Evolutionary conservation across 148 eudicot species (phyloP), one percentile per base, ranked within the genome.

Genomic region (Limonium bicolor): DNA sequence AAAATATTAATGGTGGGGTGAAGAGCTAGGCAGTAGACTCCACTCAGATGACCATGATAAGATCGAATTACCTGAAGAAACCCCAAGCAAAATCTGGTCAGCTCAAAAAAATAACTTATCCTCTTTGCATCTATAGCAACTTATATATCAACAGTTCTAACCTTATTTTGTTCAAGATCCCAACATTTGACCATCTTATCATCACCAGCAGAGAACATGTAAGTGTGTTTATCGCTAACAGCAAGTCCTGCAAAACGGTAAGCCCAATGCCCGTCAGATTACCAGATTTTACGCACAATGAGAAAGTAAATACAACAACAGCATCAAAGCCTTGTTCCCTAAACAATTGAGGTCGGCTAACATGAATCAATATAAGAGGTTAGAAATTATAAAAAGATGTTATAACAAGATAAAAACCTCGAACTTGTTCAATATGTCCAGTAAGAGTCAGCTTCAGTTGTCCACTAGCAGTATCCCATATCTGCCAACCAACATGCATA

Each of bases 81-180:
- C 14, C 12, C n/a, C 29, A 4, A 47, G 14, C 32, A 20, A 42
- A 20, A 12, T 50, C 28, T 16, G 36, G 27, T 20, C 20, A 5
- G 19, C 4, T 55, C 16, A 7, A 7, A n/a, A n/a, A n/a, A n/a
- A n/a, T n/a, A n/a, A n/a, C n/a, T n/a, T n/a, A n/a, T n/a, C n/a
- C n/a, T n/a, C n/a, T n/a, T n/a, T n/a, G n/a, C n/a, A n/a, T n/a
- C n/a, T n/a, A n/a, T n/a, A n/a, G n/a, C n/a, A n/a, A n/a, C n/a
- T n/a, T n/a, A n/a, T 29, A 36, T 36, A 9, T 12, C 36, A 37
- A 22, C 40, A 45, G 18, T 5, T 46, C 46, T 36, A 42, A 81
- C 99, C 99, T 92, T 92, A 60, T 92, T 92, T 60, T 92, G 99
- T 63, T 92, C 99, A 28, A 92, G 85, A 71, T 92, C 99, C 99